Percentiles rank a stretch among this genome's conserved stretches.
These are phyloP conservation scores for Linanthus parryae DNA, from an alignment of 148 eudicot species.

Conservation along the genomic window DNA sequence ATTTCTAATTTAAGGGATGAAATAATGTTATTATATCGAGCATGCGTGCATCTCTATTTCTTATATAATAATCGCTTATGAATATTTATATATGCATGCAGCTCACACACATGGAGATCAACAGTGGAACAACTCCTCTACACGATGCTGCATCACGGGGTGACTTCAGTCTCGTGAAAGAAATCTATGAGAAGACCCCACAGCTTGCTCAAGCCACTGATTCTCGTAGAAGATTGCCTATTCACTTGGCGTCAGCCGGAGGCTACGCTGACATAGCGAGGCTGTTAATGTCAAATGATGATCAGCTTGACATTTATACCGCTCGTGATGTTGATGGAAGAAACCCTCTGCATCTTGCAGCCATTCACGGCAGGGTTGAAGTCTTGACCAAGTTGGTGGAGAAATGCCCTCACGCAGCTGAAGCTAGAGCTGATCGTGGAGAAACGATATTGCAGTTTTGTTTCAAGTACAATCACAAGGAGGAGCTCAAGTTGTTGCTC, in stretches of 20 bases:
- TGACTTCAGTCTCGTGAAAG: background rate
- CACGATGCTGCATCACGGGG: background rate
- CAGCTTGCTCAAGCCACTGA: background rate
- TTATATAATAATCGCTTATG: too few species aligned
- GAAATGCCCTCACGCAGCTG: background rate
- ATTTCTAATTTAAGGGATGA: too few species aligned
- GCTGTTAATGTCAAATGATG: background rate
- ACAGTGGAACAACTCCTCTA: too few species aligned
- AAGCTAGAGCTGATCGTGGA: background rate
- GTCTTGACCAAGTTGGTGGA: background rate
- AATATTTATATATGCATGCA: too few species aligned
- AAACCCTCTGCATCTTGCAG: background rate
- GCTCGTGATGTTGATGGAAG: background rate
- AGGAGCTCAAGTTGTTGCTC: background rate
- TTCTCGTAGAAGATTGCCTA: background rate
- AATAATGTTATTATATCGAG: too few species aligned
- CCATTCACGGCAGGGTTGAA: background rate
- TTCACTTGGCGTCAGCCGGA: background rate
- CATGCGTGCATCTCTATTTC: too few species aligned
- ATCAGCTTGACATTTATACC: background rate
- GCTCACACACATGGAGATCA: too few species aligned
- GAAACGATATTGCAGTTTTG: background rate
- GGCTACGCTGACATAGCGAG: background rate
- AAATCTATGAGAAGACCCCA: background rate
- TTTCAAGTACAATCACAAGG: background rate